Percentiles rank a stretch among this genome's conserved stretches.
phyloP scores from a whole-genome alignment of 345 rosid species.

The Pelargonium nanum region DNA sequence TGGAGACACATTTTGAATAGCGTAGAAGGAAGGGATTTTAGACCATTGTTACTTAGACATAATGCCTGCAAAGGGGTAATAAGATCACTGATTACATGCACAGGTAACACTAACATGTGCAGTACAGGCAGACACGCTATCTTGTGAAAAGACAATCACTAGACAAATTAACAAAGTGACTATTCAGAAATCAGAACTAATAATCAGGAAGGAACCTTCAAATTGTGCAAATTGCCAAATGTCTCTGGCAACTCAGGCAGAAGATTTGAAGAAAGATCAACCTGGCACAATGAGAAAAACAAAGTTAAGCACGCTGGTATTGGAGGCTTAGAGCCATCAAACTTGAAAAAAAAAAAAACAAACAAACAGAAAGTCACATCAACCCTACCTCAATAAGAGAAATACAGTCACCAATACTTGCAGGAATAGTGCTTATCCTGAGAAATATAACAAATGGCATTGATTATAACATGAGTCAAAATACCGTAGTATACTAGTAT shows the following conservation, averaged over 20 bases:
- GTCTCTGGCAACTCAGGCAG: slow-evolving; percentile 59
- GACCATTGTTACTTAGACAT: slow-evolving; percentile 57
- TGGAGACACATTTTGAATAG: slow-evolving; percentile 54
- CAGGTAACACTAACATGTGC: neutral
- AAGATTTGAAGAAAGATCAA: slow-evolving; percentile 80
- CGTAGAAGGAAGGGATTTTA: slow-evolving; percentile 45
- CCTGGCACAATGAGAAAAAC: slow-evolving; percentile 30
- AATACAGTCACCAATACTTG: slow-evolving; percentile 39
- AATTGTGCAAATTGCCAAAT: slow-evolving; percentile 37
- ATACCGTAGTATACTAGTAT: neutral
- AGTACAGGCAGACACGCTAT: too few relatives aligned
- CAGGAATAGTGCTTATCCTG: slow-evolving; percentile 51
- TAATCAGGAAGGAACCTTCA: slow-evolving; percentile 43
- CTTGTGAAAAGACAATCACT: neutral
- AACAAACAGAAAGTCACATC: neutral
- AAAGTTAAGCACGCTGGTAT: neutral
- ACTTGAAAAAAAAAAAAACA: neutral
- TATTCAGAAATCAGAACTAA: neutral
- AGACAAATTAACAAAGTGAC: too few relatives aligned
- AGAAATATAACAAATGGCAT: slow-evolving; percentile 11
- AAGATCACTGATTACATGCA: neutral
- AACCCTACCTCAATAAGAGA: slow-evolving; percentile 57
- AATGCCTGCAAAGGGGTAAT: slow-evolving; percentile 36
- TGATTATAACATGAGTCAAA: neutral
- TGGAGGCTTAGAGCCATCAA: neutral